Conservation (phyloP, 805 yeast species). For the Yarrowia yakushimensis region DNA sequence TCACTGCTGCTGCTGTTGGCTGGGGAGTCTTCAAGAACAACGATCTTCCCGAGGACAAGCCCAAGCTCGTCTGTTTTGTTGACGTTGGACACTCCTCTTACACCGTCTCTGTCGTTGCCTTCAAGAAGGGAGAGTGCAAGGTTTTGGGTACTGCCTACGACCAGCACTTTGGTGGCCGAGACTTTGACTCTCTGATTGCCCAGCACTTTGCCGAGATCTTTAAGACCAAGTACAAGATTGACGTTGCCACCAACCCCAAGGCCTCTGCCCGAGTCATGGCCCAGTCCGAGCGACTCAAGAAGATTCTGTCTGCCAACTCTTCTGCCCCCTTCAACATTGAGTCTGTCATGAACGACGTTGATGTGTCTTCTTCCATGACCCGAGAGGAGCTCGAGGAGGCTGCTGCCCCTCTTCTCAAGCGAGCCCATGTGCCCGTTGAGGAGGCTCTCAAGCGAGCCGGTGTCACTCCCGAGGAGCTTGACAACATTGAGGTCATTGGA, state of each 20-base stretch:
- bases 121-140: slow-evolving; percentile 95
- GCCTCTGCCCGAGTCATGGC: slow-evolving; percentile 89
- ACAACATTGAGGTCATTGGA: slow-evolving; percentile 93
- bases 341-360: slow-evolving; percentile 95
- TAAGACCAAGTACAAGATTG: slow-evolving; percentile 87
- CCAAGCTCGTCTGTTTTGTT: slow-evolving; percentile 84
- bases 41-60: slow-evolving; percentile 91
- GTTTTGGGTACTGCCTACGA: slow-evolving; percentile 88
- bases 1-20: slow-evolving; percentile 98
- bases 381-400: slow-evolving; percentile 92
- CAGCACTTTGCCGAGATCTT: slow-evolving; percentile 93
- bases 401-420: slow-evolving; percentile 73
- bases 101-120: slow-evolving; percentile 83
- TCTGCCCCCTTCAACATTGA: slow-evolving; percentile 93
- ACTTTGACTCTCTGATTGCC: slow-evolving; percentile 89
- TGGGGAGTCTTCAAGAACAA: slow-evolving; percentile 94
- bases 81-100: slow-evolving; percentile 97
- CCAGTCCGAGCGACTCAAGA: slow-evolving; percentile 91
- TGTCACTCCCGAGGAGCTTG: slow-evolving; percentile 66
- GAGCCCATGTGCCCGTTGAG: slow-evolving; percentile 74
- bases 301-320: slow-evolving; percentile 92
- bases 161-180: slow-evolving; percentile 98
- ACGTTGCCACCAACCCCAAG: slow-evolving; percentile 85
- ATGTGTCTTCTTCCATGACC: slow-evolving; percentile 80
- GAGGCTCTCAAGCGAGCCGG: slow-evolving; percentile 79